phyloP scores from a whole-genome alignment of 2,329 filamentous ascomycete species.

The Penicillium sclerotigenum region DNA sequence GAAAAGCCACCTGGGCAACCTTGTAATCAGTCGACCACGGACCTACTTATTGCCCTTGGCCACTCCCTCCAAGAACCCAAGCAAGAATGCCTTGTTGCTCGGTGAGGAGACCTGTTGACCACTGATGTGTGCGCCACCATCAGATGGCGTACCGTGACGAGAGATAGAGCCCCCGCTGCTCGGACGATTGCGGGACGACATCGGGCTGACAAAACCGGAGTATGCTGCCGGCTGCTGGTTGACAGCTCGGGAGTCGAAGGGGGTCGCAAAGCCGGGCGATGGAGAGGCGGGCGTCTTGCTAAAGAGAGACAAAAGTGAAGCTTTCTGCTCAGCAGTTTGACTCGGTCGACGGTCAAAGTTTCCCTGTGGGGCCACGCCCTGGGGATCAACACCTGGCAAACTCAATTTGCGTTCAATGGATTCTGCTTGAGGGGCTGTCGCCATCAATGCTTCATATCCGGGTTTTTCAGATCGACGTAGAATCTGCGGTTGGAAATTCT shows the following conservation, averaged over 20 bases:
- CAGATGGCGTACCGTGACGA: conserved; percentile 20
- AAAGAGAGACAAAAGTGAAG: conserved; percentile 61
- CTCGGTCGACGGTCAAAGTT: conserved; percentile 39
- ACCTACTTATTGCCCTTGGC: conserved; percentile 41
- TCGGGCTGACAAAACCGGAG: conserved; percentile 30
- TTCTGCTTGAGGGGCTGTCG: conserved; percentile 3
- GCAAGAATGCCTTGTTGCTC: conserved; percentile 70
- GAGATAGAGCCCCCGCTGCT: conserved; percentile 18
- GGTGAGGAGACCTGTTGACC: conserved; percentile 51
- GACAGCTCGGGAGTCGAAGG: conserved; percentile 22
- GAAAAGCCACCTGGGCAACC: not conserved
- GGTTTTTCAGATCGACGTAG: conserved; percentile 49
- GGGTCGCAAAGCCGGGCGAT: conserved; percentile 18
- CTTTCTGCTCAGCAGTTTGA: conserved; percentile 47
- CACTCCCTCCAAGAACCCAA: conserved; percentile 67
- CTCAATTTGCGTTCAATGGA: conserved; percentile 13
- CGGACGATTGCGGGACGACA: conserved; percentile 28
- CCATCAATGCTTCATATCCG: conserved; percentile 30
- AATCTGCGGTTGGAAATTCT: conserved; percentile 54
- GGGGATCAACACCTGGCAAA: conserved; percentile 6
- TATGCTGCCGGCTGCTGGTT: conserved; percentile 18
- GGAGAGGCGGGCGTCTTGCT: conserved; percentile 45
- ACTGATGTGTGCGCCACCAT: conserved; percentile 50
- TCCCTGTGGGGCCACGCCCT: conserved; percentile 19
- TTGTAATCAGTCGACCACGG: not conserved